Evolutionary conservation across 345 rosid genomes (phyloP).

Genomic region (Syzygium aqueum): DNA sequence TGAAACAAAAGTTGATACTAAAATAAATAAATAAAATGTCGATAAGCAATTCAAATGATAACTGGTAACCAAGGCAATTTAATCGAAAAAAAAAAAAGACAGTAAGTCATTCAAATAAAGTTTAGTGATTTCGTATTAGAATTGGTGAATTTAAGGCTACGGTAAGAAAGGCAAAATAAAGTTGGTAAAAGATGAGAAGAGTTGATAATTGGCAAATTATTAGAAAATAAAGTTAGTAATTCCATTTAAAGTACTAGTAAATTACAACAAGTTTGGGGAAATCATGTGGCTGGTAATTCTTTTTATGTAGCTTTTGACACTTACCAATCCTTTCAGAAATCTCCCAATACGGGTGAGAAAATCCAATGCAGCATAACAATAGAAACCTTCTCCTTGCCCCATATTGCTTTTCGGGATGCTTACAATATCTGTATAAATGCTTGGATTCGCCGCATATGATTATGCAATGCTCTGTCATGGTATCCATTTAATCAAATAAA

Average conservation of each 20-base stretch:
- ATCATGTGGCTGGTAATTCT: neutral
- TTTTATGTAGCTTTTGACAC: too few species aligned
- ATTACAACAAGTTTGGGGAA: neutral
- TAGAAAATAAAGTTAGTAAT: too few species aligned
- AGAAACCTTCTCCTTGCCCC: neutral
- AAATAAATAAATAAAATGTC: too few species aligned
- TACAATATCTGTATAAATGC: neutral
- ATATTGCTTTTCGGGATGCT: neutral
- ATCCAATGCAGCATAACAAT: neutral
- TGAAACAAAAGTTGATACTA: too few species aligned
- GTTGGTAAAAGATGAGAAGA: neutral
- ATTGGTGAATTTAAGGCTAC: too few species aligned
- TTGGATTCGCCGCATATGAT: neutral
- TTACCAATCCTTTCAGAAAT: neutral
- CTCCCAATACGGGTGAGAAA: neutral
- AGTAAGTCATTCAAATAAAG: neutral
- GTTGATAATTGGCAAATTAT: neutral
- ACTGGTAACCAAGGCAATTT: neutral
- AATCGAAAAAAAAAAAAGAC: neutral
- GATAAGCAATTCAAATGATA: neutral
- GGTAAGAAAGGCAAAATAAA: too few species aligned
- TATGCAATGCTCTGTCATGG: neutral
- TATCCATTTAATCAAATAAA: neutral
- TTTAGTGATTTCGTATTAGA: neutral
- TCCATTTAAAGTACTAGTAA: neutral